phyloP scores from a whole-genome alignment of 2,329 filamentous ascomycete species.

The Stylonectria norvegica region DNA sequence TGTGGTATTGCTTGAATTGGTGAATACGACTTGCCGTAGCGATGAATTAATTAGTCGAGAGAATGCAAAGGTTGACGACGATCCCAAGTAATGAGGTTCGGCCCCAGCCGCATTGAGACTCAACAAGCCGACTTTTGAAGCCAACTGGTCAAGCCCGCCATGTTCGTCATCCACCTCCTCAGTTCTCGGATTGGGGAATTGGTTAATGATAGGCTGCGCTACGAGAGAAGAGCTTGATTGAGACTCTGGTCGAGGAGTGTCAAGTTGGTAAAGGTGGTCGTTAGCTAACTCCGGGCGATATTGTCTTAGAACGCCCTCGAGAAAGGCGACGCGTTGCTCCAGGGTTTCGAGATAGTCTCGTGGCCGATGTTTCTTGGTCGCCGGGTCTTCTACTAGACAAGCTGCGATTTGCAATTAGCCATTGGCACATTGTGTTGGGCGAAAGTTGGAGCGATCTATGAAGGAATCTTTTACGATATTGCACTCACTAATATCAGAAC shows the following conservation, averaged over 20 bases:
- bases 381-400: slow-evolving; percentile 26
- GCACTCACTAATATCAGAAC: not conserved
- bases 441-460: not conserved
- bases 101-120: slow-evolving; percentile 12
- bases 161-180: not conserved
- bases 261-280: slow-evolving; percentile 1
- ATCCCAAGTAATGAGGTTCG: slow-evolving; percentile 28
- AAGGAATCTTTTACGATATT: too few relatives aligned
- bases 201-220: too few relatives aligned
- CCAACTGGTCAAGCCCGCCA: slow-evolving; percentile 8
- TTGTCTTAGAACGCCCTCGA: slow-evolving; percentile 15
- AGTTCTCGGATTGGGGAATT: too few relatives aligned
- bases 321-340: slow-evolving; percentile 25
- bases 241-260: not conserved
- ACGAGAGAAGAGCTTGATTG: not conserved
- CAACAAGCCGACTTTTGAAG: slow-evolving; percentile 19
- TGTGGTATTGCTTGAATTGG: not conserved
- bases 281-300: slow-evolving; percentile 2
- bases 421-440: not conserved
- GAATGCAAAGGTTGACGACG: slow-evolving; percentile 30
- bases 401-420: not conserved
- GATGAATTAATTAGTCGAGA: slow-evolving; percentile 21
- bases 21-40: slow-evolving; percentile 4
- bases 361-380: slow-evolving; percentile 24
- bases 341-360: slow-evolving; percentile 30